Base-by-base conservation (phyloP, 371 early-diverging fungal species). In the Syncephalastrum monosporum region DNA sequence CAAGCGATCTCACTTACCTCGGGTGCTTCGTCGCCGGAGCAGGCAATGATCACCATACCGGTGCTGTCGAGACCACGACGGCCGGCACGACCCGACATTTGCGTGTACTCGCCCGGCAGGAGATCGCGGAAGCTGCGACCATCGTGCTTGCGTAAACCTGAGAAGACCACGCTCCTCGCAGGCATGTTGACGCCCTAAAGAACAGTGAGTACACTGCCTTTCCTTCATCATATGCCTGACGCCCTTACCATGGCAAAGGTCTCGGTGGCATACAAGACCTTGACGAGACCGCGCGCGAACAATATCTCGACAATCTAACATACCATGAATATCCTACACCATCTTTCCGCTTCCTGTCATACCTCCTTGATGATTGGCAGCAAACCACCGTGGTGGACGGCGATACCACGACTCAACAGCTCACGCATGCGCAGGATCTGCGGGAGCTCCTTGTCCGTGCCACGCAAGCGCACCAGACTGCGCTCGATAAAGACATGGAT, bases 81-180 rank as follows among this genome's bases (percentile, higher is more conserved):
- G 54, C 99, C 99, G 10, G 99, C 99, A 55, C 99, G 86, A 0
- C 99, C 99, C 15, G 95, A 92, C 99, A 99, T 99, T 82, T 99
- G 99, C 2, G 96, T 99, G 72, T 98, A 99, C 69, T 99, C 99
- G 56, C 96, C 92, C 15, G 96, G 93, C 41, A 91, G 60, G 38
- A 98, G 81, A 55, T 94, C 86, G 12, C 97, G 78, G 77, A 94
- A 93, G 19, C 71, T 75, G 47, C 77, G 85, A 23, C 96, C 98
- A 66, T 97, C 98, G 68, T 93, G 95, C 70, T 99, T 99, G 50
- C 93, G 84, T 6, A 93, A 76, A 42, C 87, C 84, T 10, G 96
- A 90, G 76, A 98, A 99, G 5, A 98, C 98, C 4, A 98, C 98
- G 38, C 94, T 88, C 41, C 90, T 75, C 4, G 99, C 98, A 15